Conservation (phyloP, 2,329 filamentous ascomycete species). For the Ceratocystis colombiana region DNA sequence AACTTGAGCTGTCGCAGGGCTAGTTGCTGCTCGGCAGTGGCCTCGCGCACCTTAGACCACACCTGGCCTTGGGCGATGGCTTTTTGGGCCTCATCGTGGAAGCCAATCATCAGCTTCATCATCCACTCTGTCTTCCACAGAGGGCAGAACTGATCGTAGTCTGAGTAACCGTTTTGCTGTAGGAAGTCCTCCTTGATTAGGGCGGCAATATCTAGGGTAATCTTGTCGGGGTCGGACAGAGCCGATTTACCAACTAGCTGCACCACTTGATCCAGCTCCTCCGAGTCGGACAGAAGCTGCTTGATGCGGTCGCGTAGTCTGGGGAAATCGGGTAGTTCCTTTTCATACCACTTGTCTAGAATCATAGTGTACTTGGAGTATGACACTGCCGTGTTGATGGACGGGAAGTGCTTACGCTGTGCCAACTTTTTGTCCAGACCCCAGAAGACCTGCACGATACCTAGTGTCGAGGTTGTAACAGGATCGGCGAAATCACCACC, state of each 20-base stretch:
- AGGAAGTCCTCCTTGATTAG: constrained; percentile 97
- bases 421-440: constrained; percentile 99
- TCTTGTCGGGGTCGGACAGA: constrained; percentile 93
- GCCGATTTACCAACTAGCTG: constrained; percentile 97
- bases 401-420: constrained; percentile 97
- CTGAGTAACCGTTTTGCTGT: constrained; percentile 97
- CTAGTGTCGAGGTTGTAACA: constrained; percentile 82
- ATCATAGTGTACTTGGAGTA: constrained; percentile 93
- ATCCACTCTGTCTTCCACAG: constrained; percentile 99
- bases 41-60: constrained; percentile 88
- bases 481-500: constrained; percentile 99
- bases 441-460: constrained; percentile 99
- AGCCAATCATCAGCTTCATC: constrained; percentile 99
- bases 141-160: constrained; percentile 98
- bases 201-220: constrained; percentile 83
- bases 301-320: constrained; percentile 84
- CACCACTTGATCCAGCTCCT: constrained; percentile 96
- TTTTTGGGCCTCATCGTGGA: constrained; percentile 96
- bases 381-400: constrained; percentile 86
- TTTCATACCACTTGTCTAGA: constrained; percentile 89
- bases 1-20: constrained; percentile 92
- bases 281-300: constrained; percentile 85
- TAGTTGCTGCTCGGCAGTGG: constrained; percentile 75
- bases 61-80: constrained; percentile 79
- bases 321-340: constrained; percentile 89